Evolutionary conservation across 164 flowering plant genomes (phyloP).

Genomic region (Dillenia suffruticosa): DNA sequence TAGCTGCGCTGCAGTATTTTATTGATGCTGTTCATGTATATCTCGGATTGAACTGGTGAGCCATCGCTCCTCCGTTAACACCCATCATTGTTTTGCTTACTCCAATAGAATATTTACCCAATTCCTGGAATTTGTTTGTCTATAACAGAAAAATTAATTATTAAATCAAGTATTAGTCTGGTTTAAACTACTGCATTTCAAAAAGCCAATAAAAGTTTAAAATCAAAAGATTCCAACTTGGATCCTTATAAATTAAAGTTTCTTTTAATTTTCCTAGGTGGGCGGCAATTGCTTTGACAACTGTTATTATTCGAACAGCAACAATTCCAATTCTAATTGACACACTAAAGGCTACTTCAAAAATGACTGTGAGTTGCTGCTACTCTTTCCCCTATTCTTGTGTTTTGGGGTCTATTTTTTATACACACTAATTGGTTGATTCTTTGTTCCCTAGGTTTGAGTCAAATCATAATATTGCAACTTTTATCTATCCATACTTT

Average conservation of each 20-base stretch:
- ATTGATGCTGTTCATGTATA: conserved; percentile 66
- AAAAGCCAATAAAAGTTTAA: not conserved
- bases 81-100: no score
- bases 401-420: not conserved
- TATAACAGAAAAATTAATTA: no score
- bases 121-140: not conserved
- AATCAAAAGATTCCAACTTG: not conserved
- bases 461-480: no score
- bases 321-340: conserved; percentile 69
- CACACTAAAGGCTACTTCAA: conserved; percentile 71
- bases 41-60: conserved; percentile 79
- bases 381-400: not conserved
- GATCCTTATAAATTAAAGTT: not conserved
- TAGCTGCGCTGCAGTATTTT: conserved; percentile 71
- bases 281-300: conserved; percentile 74
- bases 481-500: no score
- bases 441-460: not conserved
- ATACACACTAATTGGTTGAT: not conserved
- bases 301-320: conserved; percentile 63
- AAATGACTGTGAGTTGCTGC: conserved; percentile 53
- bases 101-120: no score
- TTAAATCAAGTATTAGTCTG: no score
- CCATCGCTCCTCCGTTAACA: not conserved
- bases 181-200: not conserved
- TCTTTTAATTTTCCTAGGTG: conserved; percentile 50